Percentiles rank a stretch among this genome's conserved stretches.
Conservation (phyloP, 148 eudicot species). For the Simmondsia chinensis region DNA sequence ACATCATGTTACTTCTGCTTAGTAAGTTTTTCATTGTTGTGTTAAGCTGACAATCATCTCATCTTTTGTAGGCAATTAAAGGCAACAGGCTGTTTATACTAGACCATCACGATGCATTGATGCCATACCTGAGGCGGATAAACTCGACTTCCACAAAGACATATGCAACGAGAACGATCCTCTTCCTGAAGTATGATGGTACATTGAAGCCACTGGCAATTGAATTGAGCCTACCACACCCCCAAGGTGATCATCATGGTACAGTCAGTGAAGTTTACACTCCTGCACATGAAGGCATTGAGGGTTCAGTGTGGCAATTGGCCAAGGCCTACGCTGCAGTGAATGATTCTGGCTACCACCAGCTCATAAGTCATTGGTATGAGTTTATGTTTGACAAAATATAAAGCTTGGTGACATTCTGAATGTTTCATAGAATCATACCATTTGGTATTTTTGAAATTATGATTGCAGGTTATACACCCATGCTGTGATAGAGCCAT, state of each 20-base stretch:
- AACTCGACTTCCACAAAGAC: constrained; percentile 66
- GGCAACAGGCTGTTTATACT: constrained; percentile 61
- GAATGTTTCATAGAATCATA: too few relatives aligned
- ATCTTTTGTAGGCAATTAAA: constrained; percentile 42
- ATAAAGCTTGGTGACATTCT: too few relatives aligned
- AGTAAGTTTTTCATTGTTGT: not conserved
- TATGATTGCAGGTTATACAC: constrained; percentile 53
- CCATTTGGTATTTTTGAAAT: not conserved
- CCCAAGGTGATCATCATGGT: constrained; percentile 52
- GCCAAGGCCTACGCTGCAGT: constrained; percentile 90
- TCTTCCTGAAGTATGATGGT: constrained; percentile 66
- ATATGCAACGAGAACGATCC: constrained; percentile 67
- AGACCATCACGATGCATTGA: constrained; percentile 72
- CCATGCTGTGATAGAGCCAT: constrained; percentile 72
- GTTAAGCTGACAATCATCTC: not conserved
- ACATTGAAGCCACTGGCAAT: constrained; percentile 80
- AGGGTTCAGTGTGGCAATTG: constrained; percentile 70
- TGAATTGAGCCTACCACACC: constrained; percentile 75
- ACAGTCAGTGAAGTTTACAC: constrained; percentile 59
- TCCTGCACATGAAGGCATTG: constrained; percentile 53
- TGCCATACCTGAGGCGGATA: constrained; percentile 68
- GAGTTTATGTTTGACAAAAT: too few relatives aligned
- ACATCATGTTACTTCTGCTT: not conserved
- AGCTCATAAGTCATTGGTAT: constrained; percentile 92
- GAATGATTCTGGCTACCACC: constrained; percentile 89